Evolutionary conservation across 805 yeast species (phyloP).

Genomic region (Candida quercuum): DNA sequence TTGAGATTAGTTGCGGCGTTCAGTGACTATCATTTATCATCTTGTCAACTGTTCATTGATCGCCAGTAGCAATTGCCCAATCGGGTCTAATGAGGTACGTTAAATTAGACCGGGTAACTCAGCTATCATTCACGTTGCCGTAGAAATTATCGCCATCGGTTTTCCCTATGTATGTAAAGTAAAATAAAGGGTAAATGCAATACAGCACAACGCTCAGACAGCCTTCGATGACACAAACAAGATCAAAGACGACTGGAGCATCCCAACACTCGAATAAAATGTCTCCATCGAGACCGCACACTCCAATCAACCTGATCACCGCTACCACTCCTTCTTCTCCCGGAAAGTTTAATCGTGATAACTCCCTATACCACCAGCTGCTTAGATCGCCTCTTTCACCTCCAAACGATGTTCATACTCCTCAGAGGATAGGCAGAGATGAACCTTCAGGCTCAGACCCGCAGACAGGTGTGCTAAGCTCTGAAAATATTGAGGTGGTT

Average conservation of each 20-base stretch:
- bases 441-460: too few species aligned
- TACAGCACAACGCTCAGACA: not conserved
- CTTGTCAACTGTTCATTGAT: too few species aligned
- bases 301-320: conserved; percentile 1
- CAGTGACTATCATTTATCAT: too few species aligned
- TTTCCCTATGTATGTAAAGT: too few species aligned
- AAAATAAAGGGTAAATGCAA: too few species aligned
- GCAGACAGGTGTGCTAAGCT: too few species aligned
- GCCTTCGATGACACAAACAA: not conserved
- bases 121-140: too few species aligned
- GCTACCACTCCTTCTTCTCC: not conserved
- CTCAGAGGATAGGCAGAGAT: not conserved
- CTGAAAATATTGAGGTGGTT: not conserved
- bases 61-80: too few species aligned
- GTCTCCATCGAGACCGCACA: not conserved
- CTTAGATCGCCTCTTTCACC: not conserved
- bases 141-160: conserved; percentile 1
- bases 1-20: too few species aligned
- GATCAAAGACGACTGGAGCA: not conserved
- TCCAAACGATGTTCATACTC: not conserved
- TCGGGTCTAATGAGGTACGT: not conserved
- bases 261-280: too few species aligned
- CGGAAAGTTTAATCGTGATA: not conserved
- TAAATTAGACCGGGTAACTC: too few species aligned
- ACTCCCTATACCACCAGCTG: not conserved